These are phyloP conservation scores for Scutellaria barbata DNA, from an alignment of 257 asterid species.

Conservation along the genomic window DNA sequence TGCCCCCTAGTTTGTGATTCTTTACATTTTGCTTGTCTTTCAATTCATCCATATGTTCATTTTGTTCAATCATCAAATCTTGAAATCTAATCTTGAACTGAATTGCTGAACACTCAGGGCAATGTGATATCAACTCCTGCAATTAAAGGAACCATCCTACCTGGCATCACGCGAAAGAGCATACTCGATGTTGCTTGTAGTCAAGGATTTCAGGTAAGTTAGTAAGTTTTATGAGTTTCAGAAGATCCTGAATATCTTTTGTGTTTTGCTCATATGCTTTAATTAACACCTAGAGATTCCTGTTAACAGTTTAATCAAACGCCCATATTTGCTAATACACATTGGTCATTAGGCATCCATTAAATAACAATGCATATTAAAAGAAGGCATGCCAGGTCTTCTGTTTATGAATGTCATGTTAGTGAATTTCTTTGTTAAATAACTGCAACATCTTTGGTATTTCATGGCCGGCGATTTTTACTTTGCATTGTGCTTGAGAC, in stretches of 20 bases:
- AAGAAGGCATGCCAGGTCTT: background rate
- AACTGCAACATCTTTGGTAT: background rate
- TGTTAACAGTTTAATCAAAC: background rate
- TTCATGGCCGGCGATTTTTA: background rate
- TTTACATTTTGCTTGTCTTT: background rate
- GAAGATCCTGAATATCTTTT: constrained; percentile 22
- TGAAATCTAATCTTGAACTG: constrained; percentile 23
- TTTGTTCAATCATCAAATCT: background rate
- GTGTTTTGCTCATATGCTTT: background rate
- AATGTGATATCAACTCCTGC: constrained; percentile 70
- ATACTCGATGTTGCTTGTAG: constrained; percentile 65
- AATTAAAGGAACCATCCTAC: constrained; percentile 71
- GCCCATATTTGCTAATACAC: background rate
- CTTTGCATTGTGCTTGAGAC: background rate
- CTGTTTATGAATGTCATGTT: background rate
- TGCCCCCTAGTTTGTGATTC: background rate
- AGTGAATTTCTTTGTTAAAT: background rate
- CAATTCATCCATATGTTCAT: background rate
- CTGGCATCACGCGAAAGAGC: constrained; percentile 79
- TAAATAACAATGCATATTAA: background rate
- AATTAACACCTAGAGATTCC: background rate
- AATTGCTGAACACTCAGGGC: constrained; percentile 41
- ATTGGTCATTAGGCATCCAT: background rate
- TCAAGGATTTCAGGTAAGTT: constrained; percentile 64
- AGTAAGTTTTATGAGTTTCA: background rate